Evolutionary conservation across 192 early-diverging fungal genomes (phyloP).

Genomic region (Powellomyces hirtus): DNA sequence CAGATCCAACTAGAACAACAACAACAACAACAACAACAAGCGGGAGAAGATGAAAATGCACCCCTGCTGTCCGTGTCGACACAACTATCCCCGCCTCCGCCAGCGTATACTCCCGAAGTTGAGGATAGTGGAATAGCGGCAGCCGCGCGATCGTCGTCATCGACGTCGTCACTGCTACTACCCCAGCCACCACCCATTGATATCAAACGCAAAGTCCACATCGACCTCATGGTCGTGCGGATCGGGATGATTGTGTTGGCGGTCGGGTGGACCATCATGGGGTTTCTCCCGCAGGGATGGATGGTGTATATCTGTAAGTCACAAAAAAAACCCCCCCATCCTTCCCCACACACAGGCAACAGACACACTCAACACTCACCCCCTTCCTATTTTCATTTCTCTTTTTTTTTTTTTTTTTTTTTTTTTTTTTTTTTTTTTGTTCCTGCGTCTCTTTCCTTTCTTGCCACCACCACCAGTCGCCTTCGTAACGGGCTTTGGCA

Average conservation of each 20-base stretch:
- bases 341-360: too few species aligned
- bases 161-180: not conserved
- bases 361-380: not conserved
- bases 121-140: not conserved
- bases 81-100: not conserved
- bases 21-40: too few species aligned
- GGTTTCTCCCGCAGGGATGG: slow-evolving; percentile 23
- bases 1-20: not conserved
- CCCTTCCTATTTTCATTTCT: not conserved
- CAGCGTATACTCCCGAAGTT: not conserved
- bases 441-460: too few species aligned
- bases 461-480: too few species aligned
- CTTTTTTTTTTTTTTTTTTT: slow-evolving; percentile 11
- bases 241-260: slow-evolving; percentile 20
- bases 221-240: slow-evolving; percentile 17
- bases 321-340: too few species aligned
- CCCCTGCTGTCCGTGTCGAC: not conserved
- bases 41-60: not conserved
- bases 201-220: slow-evolving; percentile 5
- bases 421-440: too few species aligned
- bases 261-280: slow-evolving; percentile 15
- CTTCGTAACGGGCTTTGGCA: slow-evolving; percentile 33
- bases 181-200: not conserved
- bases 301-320: slow-evolving; percentile 38
- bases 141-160: not conserved